A percentile compares a stretch with the other conserved stretches of the same genome.
Evolutionary conservation across 768 basidiomycete species (phyloP).

Genomic region (Leucosporidium creatinivorum): DNA sequence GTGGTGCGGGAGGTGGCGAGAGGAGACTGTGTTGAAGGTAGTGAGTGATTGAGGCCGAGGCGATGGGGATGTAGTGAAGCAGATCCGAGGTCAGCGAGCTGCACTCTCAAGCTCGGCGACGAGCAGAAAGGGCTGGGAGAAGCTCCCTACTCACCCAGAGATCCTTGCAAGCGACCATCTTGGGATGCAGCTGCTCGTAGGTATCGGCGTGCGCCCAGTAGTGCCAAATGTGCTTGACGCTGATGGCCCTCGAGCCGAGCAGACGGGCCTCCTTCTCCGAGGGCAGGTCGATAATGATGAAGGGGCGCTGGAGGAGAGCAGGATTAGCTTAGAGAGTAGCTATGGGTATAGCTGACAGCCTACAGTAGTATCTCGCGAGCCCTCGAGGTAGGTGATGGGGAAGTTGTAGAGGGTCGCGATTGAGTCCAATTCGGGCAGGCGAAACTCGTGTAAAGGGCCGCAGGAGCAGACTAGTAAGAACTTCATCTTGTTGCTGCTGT

Average conservation of each 20-base stretch:
- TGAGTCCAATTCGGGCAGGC: conserved; percentile 21
- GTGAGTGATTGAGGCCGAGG: no score
- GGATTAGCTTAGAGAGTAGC: not conserved
- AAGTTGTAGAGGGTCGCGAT: conserved; percentile 11
- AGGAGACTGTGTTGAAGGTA: conserved; percentile 48
- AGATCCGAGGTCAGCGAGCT: no score
- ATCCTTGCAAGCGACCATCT: conserved; percentile 41
- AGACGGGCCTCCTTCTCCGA: conserved; percentile 63
- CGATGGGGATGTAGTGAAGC: conserved; percentile 32
- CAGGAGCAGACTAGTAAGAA: conserved; percentile 8
- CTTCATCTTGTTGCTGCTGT: not conserved
- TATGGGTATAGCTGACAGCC: no score
- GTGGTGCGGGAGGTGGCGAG: conserved; percentile 52
- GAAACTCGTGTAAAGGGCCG: conserved; percentile 28
- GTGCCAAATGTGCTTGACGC: conserved; percentile 62
- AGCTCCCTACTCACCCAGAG: conserved; percentile 31
- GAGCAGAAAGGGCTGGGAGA: conserved; percentile 12
- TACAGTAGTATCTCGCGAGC: conserved; percentile 21
- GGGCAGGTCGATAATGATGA: conserved; percentile 63
- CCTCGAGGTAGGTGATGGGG: conserved; percentile 12
- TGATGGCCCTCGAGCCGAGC: conserved; percentile 69
- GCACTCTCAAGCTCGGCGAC: no score
- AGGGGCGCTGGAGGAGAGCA: conserved; percentile 48
- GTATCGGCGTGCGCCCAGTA: conserved; percentile 18
- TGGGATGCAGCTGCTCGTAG: conserved; percentile 64